Conservation (phyloP, 768 basidiomycete species). For the Trametes cingulata region DNA sequence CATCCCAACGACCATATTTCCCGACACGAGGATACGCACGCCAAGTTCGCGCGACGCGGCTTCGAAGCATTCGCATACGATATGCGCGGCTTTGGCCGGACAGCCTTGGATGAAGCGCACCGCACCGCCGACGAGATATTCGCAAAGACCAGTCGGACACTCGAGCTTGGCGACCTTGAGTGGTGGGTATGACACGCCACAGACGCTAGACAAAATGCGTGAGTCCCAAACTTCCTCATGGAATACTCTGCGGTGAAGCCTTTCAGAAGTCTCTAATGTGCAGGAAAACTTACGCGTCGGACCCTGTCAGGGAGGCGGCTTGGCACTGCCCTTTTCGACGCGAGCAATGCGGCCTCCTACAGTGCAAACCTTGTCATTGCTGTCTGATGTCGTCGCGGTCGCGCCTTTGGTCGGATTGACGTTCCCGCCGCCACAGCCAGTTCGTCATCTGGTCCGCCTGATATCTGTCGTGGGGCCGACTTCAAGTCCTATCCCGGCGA, state of each 20-base stretch:
- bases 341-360: constrained; percentile 35
- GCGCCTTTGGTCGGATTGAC: constrained; percentile 67
- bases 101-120: constrained; percentile 56
- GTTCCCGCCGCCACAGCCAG: constrained; percentile 42
- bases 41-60: constrained; percentile 47
- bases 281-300: too few relatives aligned
- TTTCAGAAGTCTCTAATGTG: too few relatives aligned
- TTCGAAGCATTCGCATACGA: constrained; percentile 71
- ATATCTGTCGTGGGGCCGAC: neutral
- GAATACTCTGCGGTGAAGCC: constrained; percentile 71
- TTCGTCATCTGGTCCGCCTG: neutral
- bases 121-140: constrained; percentile 57
- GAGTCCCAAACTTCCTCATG: constrained; percentile 62
- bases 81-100: constrained; percentile 76
- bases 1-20: constrained; percentile 72
- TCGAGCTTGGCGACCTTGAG: constrained; percentile 64
- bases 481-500: neutral
- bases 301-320: constrained; percentile 57
- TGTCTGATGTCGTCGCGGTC: constrained; percentile 64
- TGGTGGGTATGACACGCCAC: constrained; percentile 60
- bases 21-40: constrained; percentile 66
- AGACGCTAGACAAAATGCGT: constrained; percentile 37
- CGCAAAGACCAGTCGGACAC: constrained; percentile 58
- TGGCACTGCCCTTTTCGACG: constrained; percentile 59
- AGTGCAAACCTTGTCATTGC: constrained; percentile 36